Conservation (phyloP, 148 eudicot species). For the Gaultheria prostrata region DNA sequence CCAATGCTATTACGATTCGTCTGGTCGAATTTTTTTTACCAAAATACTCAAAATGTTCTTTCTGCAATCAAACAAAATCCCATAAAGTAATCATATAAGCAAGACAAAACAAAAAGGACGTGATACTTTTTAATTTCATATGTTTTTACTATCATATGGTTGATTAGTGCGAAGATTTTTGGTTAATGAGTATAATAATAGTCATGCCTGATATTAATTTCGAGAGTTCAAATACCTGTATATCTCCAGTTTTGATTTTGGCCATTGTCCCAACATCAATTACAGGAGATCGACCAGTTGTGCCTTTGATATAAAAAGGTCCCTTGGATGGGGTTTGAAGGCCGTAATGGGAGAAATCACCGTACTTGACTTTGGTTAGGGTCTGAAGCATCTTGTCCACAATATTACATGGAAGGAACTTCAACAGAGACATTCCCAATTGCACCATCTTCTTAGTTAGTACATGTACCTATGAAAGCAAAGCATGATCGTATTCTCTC, state of each 20-base stretch:
- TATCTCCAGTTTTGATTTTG: constrained; percentile 25
- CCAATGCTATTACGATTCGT: no score
- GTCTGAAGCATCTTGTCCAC: constrained; percentile 29
- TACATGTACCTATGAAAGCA: constrained; percentile 27
- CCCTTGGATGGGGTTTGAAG: constrained; percentile 34
- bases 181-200: no score
- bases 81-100: no score
- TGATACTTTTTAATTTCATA: no score
- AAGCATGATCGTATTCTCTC: neutral
- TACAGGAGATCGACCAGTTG: constrained; percentile 30
- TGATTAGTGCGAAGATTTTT: no score
- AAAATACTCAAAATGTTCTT: no score
- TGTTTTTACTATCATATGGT: no score
- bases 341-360: constrained; percentile 25
- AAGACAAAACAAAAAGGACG: no score
- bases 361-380: constrained; percentile 20
- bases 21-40: no score
- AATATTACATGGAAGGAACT: constrained; percentile 13
- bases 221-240: no score
- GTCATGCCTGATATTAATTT: no score
- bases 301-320: constrained; percentile 29
- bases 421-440: constrained; percentile 30
- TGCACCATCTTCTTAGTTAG: constrained; percentile 25
- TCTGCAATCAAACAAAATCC: no score
- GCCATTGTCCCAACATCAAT: constrained; percentile 40